Base-by-base conservation (phyloP, 1,139 yeast species). In the Geotrichum klebahnii region DNA sequence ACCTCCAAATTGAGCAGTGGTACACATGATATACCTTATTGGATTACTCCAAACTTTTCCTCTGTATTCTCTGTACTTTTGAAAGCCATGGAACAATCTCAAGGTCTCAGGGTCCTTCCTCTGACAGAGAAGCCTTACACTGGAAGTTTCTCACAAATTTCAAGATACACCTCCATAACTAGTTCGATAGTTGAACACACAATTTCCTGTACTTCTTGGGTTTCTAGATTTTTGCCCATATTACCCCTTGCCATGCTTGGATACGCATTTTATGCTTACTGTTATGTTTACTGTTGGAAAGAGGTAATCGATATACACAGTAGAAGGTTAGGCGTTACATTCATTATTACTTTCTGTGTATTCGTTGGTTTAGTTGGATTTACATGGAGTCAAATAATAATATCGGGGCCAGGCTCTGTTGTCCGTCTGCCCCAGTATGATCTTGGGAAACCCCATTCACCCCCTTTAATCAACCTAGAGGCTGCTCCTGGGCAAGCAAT, bases 361-460 rank as follows among this genome's bases (percentile, higher is more conserved):
- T 46, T 66, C 12, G 46, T 56, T 22, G 46, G 55, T 5, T 41
- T 58, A 17, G 46, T 57, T 1, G 19, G 54, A 2, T 41, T 57
- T 4, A 48, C 57, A 23, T 65, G 67, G 63, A 41, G 47, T 2
- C 54, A 60, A 23, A 48, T 68, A 12, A 49, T 60, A 14, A 14
- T 58, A 1, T 53, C 57, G 33, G 73, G 73, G 1, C 70, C 73
- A 1, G 73, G 72, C 1, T 46, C 48, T 9, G 55, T 61, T 8
- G 36, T 35, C 9, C 26, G 19, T 19, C 23, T 26, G 17, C 24
- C 29, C 45, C 45, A 23, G 32, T 39, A 51, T 42, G 36, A 14
- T 16, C 41, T 44, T 16, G 26, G 17, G 4, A 19, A 28, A 6
- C 14, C 26, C 16, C 6, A 5, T 24, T 16, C 23, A 9, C 17